Base-by-base conservation (phyloP, 2,329 filamentous ascomycete species). In the Cladosporium sp. region DNA sequence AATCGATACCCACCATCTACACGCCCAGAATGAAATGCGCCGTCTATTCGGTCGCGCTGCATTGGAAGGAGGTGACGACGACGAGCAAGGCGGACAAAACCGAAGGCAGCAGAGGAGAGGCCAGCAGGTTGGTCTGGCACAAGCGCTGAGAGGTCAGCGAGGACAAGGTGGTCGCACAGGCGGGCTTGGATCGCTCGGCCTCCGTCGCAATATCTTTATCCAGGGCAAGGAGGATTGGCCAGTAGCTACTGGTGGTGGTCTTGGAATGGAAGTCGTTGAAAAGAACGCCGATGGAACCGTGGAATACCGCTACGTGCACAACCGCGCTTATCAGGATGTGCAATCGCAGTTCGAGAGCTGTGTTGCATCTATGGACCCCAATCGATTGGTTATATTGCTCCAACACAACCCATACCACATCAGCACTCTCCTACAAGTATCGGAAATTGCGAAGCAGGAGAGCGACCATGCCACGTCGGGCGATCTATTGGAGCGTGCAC, bases 191-290 rank as follows among this genome's bases (percentile, higher is more conserved):
- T 87, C 90, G 55, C 80, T 91, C 34, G 86, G 88, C 19, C 78
- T 90, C 30, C 84, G 89, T 45, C 84, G 88, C 37, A 97, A 96
- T 69, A 82, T 90, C 12, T 93, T 96, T 69, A 85, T 96, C 60
- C 88, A 92, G 65, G 90, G 90, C 50, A 92, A 91, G 68, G 90
- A 94, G 63, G 85, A 89, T 52, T 97, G 92, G 92, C 92, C 92
- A 3, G 81, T 84, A 34, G 86, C 87, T 54, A 84, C 90, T 1
- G 87, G 88, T 36, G 90, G 89, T 15, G 94, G 94, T 0, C 78
- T 99, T 58, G 87, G 86, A 8, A 96, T 99, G 92, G 84, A 88
- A 66, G 76, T 87, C 22, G 80, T 83, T 17, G 76, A 83, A 63
- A 84, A 82, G 66, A 70, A 75, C 12, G 66, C 66, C 17, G 80